Base-by-base conservation (phyloP, 208 protist species). In the Crithidia expoeki region DNA sequence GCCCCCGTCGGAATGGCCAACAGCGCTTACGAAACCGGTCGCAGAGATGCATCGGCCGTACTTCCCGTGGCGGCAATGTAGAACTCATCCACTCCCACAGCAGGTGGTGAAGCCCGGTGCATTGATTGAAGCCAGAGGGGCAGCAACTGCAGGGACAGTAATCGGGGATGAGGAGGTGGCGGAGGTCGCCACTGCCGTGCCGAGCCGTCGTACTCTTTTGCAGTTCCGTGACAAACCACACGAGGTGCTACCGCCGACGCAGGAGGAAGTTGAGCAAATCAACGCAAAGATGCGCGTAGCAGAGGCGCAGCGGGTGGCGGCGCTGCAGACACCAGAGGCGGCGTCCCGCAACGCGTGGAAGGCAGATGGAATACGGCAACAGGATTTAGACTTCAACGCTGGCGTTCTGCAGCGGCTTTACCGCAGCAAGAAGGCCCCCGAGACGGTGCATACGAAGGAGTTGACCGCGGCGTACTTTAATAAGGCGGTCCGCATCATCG, bases 361-460 rank as follows among this genome's bases (percentile, higher is more conserved):
- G 77, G 74, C 73, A 63, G 84, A 93, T 53, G 81, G 83, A 14
- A 30, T 96, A 11, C 78, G 53, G 32, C 50, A 85, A 38, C 74
- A 88, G 50, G 86, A 96, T 68, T 73, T 96, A 42, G 88, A 96
- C 76, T 90, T 92, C 85, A 93, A 90, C 63, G 91, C 91, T 4
- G 84, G 82, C 27, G 78, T 96, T 12, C 76, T 96, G 68, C 91
- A 96, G 83, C 85, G 91, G n/a, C 23, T 82, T 33, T 88, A 83
- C 73, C 81, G 68, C 60, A 73, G 61, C 55, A 79, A 81, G 44
- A 72, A 58, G 27, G 65, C 76, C 25, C 63, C 38, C 12, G 68
- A 52, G 60, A 84, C 85, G 62, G 75, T 84, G 42, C 79, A 72
- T 59, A 86, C 80, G 19, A 65, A 65, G 55, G 73, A 82, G 67